Base-by-base conservation (phyloP, 768 basidiomycete genomes). In the Mycena filopes region DNA sequence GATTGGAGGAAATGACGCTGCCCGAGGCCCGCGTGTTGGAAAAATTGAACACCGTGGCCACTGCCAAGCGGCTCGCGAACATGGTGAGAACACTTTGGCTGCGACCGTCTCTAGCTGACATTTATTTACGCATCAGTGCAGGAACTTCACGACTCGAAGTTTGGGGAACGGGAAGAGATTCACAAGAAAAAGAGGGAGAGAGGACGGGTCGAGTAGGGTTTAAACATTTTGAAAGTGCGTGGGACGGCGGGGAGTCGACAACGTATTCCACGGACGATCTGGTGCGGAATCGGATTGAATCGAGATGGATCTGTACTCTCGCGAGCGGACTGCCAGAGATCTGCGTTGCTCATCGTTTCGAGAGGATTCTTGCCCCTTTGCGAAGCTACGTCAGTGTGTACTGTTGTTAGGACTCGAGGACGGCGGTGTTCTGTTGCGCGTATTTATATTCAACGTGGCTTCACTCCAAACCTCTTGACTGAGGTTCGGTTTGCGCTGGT, bases 31-130 rank as follows among this genome's bases (percentile, higher is more conserved):
- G 85, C 65, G 95, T 98, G 4, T 79, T 99, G 60, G 92, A 94
- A 67, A 86, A 89, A 65, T 79, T 99, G 60, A 98, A 97, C 77
- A 78, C 80, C 6, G 96, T 99, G n/a, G 93, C 93, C 11, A 93
- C 92, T 0, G 97, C 96, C 2, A 96, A 98, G 76, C 87, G 98
- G 29, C 78, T 97, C 48, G 97, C 98, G 1, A 94, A 90, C 59
- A 97, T 98, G 95, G 96, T 95, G 72, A 73, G 89, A 73, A n/a
- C 9, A 5, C 31, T 29, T 31, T 41, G 38, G 36, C 15, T 33
- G 36, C 36, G 56, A 20, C 7, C 9, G 20, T 31, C 9, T 55
- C 21, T 29, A 58, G 28, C 54, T 72, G 40, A 71, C n/a, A n/a
- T 11, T 41, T 18, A 51, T 28, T 33, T 31, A 43, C 21, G 21